Percentiles rank a stretch among this genome's conserved stretches.
Evolutionary conservation across 495 filamentous ascomycete species (phyloP).

Genomic region (Aspergillus cavernicola): DNA sequence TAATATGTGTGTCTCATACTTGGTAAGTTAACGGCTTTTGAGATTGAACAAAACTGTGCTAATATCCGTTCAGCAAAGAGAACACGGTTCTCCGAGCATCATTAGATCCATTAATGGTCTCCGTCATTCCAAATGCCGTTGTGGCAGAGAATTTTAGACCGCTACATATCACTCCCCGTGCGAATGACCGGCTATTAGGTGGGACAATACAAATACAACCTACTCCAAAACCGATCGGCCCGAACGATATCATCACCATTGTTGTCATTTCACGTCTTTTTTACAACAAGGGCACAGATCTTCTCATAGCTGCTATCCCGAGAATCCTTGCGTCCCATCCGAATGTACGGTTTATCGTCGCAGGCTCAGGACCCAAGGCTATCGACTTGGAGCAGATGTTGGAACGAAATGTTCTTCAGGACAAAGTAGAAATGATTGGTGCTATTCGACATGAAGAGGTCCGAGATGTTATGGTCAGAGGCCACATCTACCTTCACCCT

Average conservation of each 20-base stretch:
- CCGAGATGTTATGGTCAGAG: slow-evolving; percentile 95
- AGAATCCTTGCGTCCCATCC: slow-evolving; percentile 84
- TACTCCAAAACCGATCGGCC: slow-evolving; percentile 58
- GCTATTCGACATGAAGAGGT: slow-evolving; percentile 94
- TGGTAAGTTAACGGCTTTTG: slow-evolving; percentile 54
- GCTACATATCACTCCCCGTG: slow-evolving; percentile 37
- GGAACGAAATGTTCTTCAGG: slow-evolving; percentile 91
- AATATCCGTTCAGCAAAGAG: slow-evolving; percentile 67
- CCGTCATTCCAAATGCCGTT: slow-evolving; percentile 94
- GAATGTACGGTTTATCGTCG: slow-evolving; percentile 95
- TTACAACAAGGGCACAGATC: slow-evolving; percentile 97
- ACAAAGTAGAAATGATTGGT: slow-evolving; percentile 87
- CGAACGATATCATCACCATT: slow-evolving; percentile 86
- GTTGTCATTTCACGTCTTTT: slow-evolving; percentile 96
- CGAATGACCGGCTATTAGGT: slow-evolving; percentile 27
- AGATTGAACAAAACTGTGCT: neutral
- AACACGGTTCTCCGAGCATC: slow-evolving; percentile 95
- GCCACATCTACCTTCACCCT: slow-evolving; percentile 95
- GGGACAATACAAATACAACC: slow-evolving; percentile 39
- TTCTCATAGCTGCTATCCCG: slow-evolving; percentile 90
- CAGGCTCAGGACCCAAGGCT: slow-evolving; percentile 89
- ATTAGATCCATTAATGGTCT: slow-evolving; percentile 93
- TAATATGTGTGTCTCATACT: slow-evolving; percentile 96
- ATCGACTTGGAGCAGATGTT: slow-evolving; percentile 98
- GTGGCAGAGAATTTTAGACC: slow-evolving; percentile 95